phyloP scores from a whole-genome alignment of 2,329 filamentous ascomycete genomes.

The Aspergillus texensis region DNA sequence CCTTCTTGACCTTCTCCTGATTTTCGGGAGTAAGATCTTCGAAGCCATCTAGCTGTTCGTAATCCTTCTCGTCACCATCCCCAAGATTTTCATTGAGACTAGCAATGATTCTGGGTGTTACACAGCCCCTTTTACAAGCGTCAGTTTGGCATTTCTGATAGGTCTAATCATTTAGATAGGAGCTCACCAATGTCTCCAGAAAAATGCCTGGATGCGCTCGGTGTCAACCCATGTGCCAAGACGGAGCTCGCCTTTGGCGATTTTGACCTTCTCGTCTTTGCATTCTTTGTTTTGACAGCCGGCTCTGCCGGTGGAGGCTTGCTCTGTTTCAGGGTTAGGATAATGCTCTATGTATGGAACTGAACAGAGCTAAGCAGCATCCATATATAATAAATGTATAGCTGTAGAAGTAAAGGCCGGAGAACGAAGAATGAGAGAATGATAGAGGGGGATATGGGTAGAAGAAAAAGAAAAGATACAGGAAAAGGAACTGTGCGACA shows the following conservation, averaged over 20 bases:
- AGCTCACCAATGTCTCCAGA: conserved; percentile 84
- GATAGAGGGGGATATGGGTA: background rate
- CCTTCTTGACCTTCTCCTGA: conserved; percentile 73
- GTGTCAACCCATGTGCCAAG: conserved; percentile 73
- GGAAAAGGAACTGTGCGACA: background rate
- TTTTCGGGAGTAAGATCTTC: conserved; percentile 72
- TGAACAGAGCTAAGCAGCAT: background rate
- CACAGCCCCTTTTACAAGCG: conserved; percentile 68
- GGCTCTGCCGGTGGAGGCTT: conserved; percentile 71
- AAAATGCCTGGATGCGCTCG: conserved; percentile 63
- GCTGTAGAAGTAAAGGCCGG: background rate
- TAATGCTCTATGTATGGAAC: background rate
- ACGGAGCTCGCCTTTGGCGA: conserved; percentile 76
- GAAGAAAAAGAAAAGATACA: background rate
- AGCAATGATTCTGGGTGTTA: conserved; percentile 73
- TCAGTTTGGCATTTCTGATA: background rate
- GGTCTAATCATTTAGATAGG: background rate
- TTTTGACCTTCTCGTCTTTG: conserved; percentile 70
- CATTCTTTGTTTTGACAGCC: conserved; percentile 74
- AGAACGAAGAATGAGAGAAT: background rate
- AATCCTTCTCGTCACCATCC: conserved; percentile 55
- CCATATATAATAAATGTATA: background rate
- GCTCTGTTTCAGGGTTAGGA: conserved; percentile 56
- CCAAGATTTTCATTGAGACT: conserved; percentile 59
- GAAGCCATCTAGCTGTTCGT: conserved; percentile 74